A percentile compares a stretch with the other conserved stretches of the same genome.
These are phyloP conservation scores for Alisma plantagoaquatica DNA, from an alignment of 106 monocot genomes.

Conservation along the genomic window DNA sequence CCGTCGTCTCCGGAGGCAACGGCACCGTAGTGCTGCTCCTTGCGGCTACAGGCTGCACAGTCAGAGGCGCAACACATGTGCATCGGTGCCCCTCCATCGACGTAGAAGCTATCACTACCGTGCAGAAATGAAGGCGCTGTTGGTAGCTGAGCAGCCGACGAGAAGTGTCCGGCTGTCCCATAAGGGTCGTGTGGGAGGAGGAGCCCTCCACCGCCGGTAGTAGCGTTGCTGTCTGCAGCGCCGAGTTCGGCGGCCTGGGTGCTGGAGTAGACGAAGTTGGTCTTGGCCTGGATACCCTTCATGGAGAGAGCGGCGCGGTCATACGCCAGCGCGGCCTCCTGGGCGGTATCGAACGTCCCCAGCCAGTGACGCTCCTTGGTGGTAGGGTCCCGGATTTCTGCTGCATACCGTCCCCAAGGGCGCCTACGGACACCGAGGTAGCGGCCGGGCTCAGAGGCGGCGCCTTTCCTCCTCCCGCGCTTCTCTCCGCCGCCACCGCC, in stretches of 20 bases:
- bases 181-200: no score
- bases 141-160: no score
- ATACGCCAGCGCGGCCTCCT: conserved; percentile 65
- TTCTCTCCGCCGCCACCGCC: conserved; percentile 21
- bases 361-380: conserved; percentile 73
- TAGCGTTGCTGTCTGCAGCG: no score
- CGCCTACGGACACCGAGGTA: conserved; percentile 59
- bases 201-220: no score
- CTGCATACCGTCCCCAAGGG: no score
- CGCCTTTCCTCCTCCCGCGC: conserved; percentile 40
- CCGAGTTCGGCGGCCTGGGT: conserved; percentile 6
- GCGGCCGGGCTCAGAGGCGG: conserved; percentile 51
- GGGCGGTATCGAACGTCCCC: conserved; percentile 73
- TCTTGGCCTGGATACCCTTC: conserved; percentile 49
- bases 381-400: conserved; percentile 63
- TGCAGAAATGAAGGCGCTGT: no score
- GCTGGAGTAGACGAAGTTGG: conserved; percentile 53
- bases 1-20: not conserved
- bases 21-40: not conserved
- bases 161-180: no score
- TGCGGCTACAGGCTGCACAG: conserved; percentile 7
- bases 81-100: no score
- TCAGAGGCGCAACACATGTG: conserved; percentile 5
- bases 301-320: conserved; percentile 62
- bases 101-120: no score